Evolutionary conservation across 2,329 filamentous ascomycete genomes (phyloP), one percentile per base, ranked within the genome.

Genomic region (Pleurostoma richardsiae): DNA sequence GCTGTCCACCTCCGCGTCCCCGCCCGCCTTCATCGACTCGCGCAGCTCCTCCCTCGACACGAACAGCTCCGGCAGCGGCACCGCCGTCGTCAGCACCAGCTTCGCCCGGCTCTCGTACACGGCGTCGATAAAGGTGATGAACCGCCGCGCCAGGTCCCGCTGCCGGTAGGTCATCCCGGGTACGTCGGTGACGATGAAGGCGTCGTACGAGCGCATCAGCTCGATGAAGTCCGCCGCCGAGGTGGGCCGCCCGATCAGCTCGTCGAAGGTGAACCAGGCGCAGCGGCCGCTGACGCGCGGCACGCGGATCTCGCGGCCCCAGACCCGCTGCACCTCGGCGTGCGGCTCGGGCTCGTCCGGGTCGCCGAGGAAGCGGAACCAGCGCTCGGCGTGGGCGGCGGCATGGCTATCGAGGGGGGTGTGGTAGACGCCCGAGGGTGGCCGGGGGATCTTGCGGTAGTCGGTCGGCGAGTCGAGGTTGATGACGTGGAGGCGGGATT

Each of bases 61-160:
- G 68, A 97, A 99, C 31, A 97, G 81, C 62, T 95, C 85, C 6
- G 82, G 82, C 3, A 99, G 73, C 0, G 92, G 90, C 42, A 91
- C 88, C 39, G 85, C 90, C 3, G 88, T 91, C 0, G 94, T 99
- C 47, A 99, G 79, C 11, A 97, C 92, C 6, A 99, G 79, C 69
- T 96, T 97, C n/a, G 90, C 91, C 66, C 92, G 80, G 29, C 78
- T 76, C 67, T 99, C 94, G 62, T 99, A 99, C 4, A 96, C 86
- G 5, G 94, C 92, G 63, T 99, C 94, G 54, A 99, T 89, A 57
- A 99, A 96, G 0, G 92, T 99, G 64, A 99, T 99, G 67, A 99
- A 96, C 4, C 94, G 79, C 10, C 94, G 76, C 0, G 94, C 94
- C 38, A 96, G 77, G 68, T 99, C 94, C 26, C 94, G 82, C 60